Evolutionary conservation across 2,329 filamentous ascomycete genomes (phyloP).

Genomic region (Sporothrix luriei): DNA sequence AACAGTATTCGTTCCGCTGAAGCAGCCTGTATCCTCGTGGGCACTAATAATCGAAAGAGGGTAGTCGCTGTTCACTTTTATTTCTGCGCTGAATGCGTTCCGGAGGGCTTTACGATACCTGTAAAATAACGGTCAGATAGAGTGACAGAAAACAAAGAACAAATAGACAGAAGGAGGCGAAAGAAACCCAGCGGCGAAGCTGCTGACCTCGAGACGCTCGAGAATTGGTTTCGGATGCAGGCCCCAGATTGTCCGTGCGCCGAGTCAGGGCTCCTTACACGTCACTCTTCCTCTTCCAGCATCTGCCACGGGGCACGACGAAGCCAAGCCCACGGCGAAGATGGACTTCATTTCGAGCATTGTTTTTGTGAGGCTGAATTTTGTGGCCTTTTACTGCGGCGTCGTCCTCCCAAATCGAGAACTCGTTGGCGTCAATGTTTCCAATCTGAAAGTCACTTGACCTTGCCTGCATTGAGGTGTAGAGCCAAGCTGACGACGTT

Average conservation of each 20-base stretch:
- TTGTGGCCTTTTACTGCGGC: not conserved
- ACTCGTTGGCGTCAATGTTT: not conserved
- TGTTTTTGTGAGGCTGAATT: not conserved
- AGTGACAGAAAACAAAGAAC: not conserved
- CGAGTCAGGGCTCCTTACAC: not conserved
- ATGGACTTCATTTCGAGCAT: not conserved
- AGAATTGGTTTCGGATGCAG: conserved; percentile 16
- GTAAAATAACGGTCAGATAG: not conserved
- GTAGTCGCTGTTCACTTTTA: too few species aligned
- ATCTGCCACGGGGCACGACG: not conserved
- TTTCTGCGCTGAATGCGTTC: too few species aligned
- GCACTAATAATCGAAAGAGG: too few species aligned
- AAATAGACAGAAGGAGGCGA: not conserved
- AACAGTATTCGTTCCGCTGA: too few species aligned
- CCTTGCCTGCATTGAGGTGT: not conserved
- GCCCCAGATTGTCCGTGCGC: conserved; percentile 1
- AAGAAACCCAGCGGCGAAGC: not conserved
- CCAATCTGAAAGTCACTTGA: not conserved
- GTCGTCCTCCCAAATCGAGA: not conserved
- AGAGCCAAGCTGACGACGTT: not conserved
- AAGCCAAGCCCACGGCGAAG: not conserved
- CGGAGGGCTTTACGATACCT: not conserved
- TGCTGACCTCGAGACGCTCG: not conserved
- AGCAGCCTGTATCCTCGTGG: too few species aligned
- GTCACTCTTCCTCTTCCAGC: not conserved